Conservation (phyloP, 2,329 filamentous ascomycete species). For the Phaeosphaeria sp. region DNA sequence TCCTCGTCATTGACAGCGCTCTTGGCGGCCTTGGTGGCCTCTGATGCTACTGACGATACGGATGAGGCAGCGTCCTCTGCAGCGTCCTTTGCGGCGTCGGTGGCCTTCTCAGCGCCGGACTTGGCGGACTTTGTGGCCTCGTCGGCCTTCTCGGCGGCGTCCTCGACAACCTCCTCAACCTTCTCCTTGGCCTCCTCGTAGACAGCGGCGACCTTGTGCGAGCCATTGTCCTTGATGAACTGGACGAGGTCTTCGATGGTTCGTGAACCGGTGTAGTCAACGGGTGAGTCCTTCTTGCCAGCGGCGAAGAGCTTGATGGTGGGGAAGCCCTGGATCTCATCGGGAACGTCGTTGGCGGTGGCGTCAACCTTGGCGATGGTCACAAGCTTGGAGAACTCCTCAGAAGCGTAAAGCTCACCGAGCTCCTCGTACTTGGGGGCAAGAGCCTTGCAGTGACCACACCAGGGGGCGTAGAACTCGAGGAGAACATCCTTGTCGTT, state of each 20-base stretch:
- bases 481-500: constrained; percentile 95
- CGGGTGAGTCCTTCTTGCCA: constrained; percentile 80
- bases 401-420: constrained; percentile 60
- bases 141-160: constrained; percentile 49
- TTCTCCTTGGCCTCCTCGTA: constrained; percentile 63
- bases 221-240: constrained; percentile 96
- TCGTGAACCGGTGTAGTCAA: constrained; percentile 87
- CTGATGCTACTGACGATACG: constrained; percentile 50
- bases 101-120: constrained; percentile 49
- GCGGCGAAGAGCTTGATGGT: constrained; percentile 99
- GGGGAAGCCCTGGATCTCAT: constrained; percentile 96
- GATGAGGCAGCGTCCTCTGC: constrained; percentile 22
- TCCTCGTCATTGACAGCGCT: constrained; percentile 43
- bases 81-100: constrained; percentile 43
- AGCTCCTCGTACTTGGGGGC: constrained; percentile 73
- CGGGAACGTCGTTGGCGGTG: constrained; percentile 93
- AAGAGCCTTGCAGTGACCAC: constrained; percentile 73
- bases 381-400: constrained; percentile 64
- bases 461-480: constrained; percentile 96
- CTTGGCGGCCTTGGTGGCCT: constrained; percentile 47
- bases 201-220: constrained; percentile 76
- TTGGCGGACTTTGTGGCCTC: constrained; percentile 48
- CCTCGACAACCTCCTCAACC: constrained; percentile 52
- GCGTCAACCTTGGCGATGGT: constrained; percentile 91
- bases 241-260: constrained; percentile 89